Conservation (phyloP, 169 alveolate genomes). For the Plasmodium knowlesi region DNA sequence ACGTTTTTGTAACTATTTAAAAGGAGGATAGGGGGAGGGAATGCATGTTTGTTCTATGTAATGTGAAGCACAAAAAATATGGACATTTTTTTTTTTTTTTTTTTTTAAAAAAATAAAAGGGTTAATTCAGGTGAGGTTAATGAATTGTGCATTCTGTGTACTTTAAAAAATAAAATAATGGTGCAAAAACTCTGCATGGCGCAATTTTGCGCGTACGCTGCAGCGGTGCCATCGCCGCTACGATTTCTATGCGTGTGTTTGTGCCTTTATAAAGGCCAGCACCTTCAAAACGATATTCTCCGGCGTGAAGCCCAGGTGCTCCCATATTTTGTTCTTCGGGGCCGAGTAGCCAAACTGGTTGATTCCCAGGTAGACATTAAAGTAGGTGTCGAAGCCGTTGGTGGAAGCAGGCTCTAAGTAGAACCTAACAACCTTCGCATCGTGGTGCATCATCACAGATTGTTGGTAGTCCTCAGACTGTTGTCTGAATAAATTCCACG, state of each 20-base stretch:
- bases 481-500: slow-evolving; percentile 84
- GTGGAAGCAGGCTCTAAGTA: slow-evolving; percentile 77
- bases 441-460: slow-evolving; percentile 68
- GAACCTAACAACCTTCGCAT: slow-evolving; percentile 25
- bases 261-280: slow-evolving; percentile 16
- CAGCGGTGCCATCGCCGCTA: neutral
- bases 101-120: neutral
- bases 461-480: slow-evolving; percentile 78
- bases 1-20: neutral
- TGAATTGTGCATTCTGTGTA: neutral
- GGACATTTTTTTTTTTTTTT: neutral
- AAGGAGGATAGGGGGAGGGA: neutral
- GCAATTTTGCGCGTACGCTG: neutral
- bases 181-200: no score
- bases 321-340: slow-evolving; percentile 74
- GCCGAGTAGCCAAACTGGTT: slow-evolving; percentile 76
- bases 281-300: slow-evolving; percentile 49
- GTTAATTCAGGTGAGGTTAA: neutral
- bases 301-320: slow-evolving; percentile 69
- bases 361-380: slow-evolving; percentile 69
- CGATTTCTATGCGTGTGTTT: neutral
- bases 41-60: neutral
- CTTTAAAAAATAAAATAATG: neutral
- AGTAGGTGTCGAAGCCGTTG: slow-evolving; percentile 73
- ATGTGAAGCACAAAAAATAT: neutral